Evolutionary conservation across 352 stramenopile species (phyloP).

Genomic region (Phytopythium mirpurense): DNA sequence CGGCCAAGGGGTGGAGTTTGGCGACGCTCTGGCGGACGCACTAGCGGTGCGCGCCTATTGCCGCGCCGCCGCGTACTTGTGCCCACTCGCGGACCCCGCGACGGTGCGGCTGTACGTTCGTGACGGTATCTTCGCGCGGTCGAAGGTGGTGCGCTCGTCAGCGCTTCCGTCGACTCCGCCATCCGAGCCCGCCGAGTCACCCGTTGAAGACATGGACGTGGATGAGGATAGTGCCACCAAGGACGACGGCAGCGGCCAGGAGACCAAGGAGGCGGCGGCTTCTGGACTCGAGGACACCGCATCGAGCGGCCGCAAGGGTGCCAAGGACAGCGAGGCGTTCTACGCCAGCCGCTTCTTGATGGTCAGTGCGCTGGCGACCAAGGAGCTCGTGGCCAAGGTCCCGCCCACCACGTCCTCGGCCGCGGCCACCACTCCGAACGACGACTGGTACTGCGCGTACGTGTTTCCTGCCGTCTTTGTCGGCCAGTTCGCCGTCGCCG

Average conservation of each 20-base stretch:
- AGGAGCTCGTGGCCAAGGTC: constrained; percentile 57
- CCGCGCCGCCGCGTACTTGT: constrained; percentile 68
- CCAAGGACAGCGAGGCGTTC: constrained; percentile 11
- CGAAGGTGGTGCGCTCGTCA: constrained; percentile 6
- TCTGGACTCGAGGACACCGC: background rate
- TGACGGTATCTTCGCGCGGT: constrained; percentile 62
- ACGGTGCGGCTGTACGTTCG: constrained; percentile 55
- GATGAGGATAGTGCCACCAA: constrained; percentile 1
- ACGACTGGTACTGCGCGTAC: constrained; percentile 59
- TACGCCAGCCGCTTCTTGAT: constrained; percentile 64
- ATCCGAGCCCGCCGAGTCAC: background rate
- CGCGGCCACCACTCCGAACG: constrained; percentile 21
- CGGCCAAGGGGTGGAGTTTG: constrained; percentile 25
- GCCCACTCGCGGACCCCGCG: constrained; percentile 39
- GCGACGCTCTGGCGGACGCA: constrained; percentile 33
- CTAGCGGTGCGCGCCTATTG: constrained; percentile 72
- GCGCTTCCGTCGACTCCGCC: background rate
- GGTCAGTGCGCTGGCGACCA: constrained; percentile 64
- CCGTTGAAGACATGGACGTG: background rate
- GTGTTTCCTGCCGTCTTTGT: constrained; percentile 75
- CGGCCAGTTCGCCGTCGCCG: constrained; percentile 54
- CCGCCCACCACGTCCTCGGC: constrained; percentile 37
- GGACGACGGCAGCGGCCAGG: background rate
- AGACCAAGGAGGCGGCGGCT: constrained; percentile 7
- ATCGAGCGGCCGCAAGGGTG: constrained; percentile 6